These are phyloP conservation scores for Canna indica DNA, from an alignment of 176 grass and related monocot species.

Conservation along the genomic window DNA sequence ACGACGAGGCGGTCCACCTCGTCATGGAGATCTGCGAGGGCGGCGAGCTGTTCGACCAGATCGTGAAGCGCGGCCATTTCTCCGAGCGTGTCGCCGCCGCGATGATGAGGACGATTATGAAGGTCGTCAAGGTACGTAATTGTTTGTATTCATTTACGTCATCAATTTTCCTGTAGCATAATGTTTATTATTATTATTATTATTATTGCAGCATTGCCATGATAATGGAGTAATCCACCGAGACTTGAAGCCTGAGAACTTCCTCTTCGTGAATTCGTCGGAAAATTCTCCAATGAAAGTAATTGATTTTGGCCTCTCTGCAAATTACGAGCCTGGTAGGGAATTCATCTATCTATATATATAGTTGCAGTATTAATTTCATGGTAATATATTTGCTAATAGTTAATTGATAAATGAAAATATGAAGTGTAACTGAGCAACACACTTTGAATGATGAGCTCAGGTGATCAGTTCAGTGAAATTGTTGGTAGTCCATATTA, in stretches of 20 bases:
- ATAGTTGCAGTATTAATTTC: no score
- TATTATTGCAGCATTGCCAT: constrained; percentile 37
- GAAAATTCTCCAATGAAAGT: constrained; percentile 55
- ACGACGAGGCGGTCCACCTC: constrained; percentile 31
- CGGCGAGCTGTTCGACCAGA: constrained; percentile 71
- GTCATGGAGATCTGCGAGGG: constrained; percentile 84
- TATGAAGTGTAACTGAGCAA: no score
- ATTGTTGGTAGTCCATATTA: constrained; percentile 83
- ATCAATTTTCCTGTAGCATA: no score
- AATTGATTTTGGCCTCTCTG: constrained; percentile 66
- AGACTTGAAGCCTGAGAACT: constrained; percentile 72
- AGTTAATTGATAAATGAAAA: no score
- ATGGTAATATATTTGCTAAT: no score
- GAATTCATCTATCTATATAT: no score
- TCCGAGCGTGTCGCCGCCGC: constrained; percentile 43
- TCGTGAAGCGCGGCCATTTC: constrained; percentile 53
- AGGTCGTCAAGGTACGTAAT: constrained; percentile 3
- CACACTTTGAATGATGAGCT: no score
- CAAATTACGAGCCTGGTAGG: constrained; percentile 55
- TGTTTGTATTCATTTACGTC: no score
- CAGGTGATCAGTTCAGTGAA: constrained; percentile 68
- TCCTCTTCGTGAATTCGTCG: constrained; percentile 37
- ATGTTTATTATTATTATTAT: no score
- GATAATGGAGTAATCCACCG: constrained; percentile 54
- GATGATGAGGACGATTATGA: neutral